These are phyloP conservation scores for Naganishia antarctica DNA, from an alignment of 768 basidiomycete species.

Conservation along the genomic window DNA sequence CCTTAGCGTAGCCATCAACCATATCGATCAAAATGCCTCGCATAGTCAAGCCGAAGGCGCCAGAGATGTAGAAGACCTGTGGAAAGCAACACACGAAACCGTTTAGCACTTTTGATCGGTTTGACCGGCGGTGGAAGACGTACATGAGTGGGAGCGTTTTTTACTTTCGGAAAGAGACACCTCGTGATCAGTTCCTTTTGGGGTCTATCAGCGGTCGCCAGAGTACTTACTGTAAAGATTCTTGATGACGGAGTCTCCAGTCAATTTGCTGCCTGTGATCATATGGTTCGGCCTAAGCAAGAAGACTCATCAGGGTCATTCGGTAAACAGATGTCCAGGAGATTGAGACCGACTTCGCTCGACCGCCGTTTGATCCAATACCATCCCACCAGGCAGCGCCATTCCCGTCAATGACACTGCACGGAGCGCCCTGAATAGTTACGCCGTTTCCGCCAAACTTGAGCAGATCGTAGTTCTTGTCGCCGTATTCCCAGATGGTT, in stretches of 20 bases:
- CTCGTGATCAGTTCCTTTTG: not conserved
- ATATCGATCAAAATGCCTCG: slow-evolving; percentile 28
- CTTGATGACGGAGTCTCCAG: slow-evolving; percentile 31
- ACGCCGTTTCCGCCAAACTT: slow-evolving; percentile 29
- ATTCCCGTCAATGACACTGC: slow-evolving; percentile 30
- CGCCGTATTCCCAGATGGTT: slow-evolving; percentile 26
- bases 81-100: not conserved
- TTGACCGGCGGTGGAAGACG: not conserved
- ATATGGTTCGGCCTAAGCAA: slow-evolving; percentile 29
- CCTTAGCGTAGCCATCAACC: slow-evolving; percentile 27
- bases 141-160: slow-evolving; percentile 22
- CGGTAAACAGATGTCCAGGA: too few species aligned
- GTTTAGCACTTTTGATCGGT: too few species aligned
- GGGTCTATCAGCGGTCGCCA: too few species aligned
- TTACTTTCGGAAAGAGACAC: not conserved
- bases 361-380: slow-evolving; percentile 29
- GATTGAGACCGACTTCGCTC: slow-evolving; percentile 18
- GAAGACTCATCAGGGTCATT: too few species aligned
- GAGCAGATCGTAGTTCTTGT: slow-evolving; percentile 29
- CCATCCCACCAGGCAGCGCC: slow-evolving; percentile 33
- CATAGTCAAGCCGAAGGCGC: slow-evolving; percentile 28
- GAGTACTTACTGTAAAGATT: slow-evolving; percentile 27
- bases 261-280: slow-evolving; percentile 28
- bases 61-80: slow-evolving; percentile 29
- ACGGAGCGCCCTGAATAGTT: slow-evolving; percentile 29